Conservation (phyloP, 257 asterid species). For the Ballota nigra region DNA sequence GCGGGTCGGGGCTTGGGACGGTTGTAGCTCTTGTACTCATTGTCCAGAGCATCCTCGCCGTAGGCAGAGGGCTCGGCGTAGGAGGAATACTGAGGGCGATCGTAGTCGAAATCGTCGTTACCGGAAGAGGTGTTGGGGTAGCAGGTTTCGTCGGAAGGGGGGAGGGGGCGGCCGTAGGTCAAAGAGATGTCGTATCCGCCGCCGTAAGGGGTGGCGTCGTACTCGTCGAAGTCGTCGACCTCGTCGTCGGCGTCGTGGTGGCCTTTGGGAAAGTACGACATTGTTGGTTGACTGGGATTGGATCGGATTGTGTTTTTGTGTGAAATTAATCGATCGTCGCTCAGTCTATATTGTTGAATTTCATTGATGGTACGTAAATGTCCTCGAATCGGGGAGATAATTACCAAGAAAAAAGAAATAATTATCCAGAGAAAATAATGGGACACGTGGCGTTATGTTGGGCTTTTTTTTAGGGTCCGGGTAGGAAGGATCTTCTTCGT, state of each 20-base stretch:
- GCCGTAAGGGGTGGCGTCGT: conserved; percentile 81
- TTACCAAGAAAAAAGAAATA: not conserved
- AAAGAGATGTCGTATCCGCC: conserved; percentile 78
- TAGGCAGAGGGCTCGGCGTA: conserved; percentile 82
- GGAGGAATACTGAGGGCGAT: conserved; percentile 75
- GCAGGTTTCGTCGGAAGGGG: conserved; percentile 76
- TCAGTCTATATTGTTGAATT: not conserved
- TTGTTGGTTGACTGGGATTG: conserved; percentile 20
- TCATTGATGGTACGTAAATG: not conserved
- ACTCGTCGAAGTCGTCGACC: conserved; percentile 75
- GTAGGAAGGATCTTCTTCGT: not conserved
- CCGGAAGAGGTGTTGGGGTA: conserved; percentile 53
- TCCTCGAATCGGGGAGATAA: conserved; percentile 3
- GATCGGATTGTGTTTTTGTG: not conserved
- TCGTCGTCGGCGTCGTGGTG: conserved; percentile 52
- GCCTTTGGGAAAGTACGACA: conserved; percentile 81
- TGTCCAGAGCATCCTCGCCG: conserved; percentile 59
- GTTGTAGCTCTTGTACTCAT: conserved; percentile 75
- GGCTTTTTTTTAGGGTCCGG: not conserved
- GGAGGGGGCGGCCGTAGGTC: conserved; percentile 77
- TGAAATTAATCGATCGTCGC: not conserved
- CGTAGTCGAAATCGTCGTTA: conserved; percentile 63
- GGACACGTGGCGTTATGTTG: not conserved
- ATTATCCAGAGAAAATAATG: not conserved
- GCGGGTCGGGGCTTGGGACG: conserved; percentile 65